phyloP scores from a whole-genome alignment of 352 stramenopile genomes.

The Globisporangium sylvaticum region DNA sequence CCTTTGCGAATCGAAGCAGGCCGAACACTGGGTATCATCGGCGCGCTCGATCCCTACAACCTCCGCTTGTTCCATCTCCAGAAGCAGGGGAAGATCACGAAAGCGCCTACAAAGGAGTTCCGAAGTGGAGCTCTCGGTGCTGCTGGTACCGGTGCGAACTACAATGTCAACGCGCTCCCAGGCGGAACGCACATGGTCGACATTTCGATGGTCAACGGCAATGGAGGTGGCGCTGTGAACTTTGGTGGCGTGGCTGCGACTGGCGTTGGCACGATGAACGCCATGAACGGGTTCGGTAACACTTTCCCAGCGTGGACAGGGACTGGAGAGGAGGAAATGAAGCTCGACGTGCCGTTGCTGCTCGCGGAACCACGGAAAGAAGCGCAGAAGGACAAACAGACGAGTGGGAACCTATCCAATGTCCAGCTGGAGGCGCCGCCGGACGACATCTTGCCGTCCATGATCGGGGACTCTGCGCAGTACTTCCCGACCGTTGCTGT shows the following conservation, averaged over 20 bases:
- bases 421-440: slow-evolving; percentile 61
- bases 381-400: slow-evolving; percentile 67
- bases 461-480: slow-evolving; percentile 85
- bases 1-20: slow-evolving; percentile 75
- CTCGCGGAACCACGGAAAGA: slow-evolving; percentile 51
- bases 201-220: slow-evolving; percentile 19
- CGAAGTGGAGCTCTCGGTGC: slow-evolving; percentile 37
- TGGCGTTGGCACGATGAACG: slow-evolving; percentile 21
- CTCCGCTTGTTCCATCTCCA: slow-evolving; percentile 79
- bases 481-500: slow-evolving; percentile 97
- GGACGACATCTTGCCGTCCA: slow-evolving; percentile 75
- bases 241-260: slow-evolving; percentile 25
- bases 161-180: slow-evolving; percentile 14
- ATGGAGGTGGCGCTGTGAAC: slow-evolving; percentile 17
- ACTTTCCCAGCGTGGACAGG: slow-evolving; percentile 13
- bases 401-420: slow-evolving; percentile 57
- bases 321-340: slow-evolving; percentile 42
- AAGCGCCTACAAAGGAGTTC: slow-evolving; percentile 71
- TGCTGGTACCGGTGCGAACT: slow-evolving; percentile 24
- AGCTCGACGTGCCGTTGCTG: slow-evolving; percentile 45
- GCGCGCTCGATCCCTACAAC: slow-evolving; percentile 83
- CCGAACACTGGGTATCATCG: slow-evolving; percentile 74
- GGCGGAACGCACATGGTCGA: slow-evolving; percentile 16
- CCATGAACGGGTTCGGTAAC: slow-evolving; percentile 13
- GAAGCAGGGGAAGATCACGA: slow-evolving; percentile 70